Base-by-base conservation (phyloP, 1,284 basidiomycete species). In the Trichosporon ovoides region DNA sequence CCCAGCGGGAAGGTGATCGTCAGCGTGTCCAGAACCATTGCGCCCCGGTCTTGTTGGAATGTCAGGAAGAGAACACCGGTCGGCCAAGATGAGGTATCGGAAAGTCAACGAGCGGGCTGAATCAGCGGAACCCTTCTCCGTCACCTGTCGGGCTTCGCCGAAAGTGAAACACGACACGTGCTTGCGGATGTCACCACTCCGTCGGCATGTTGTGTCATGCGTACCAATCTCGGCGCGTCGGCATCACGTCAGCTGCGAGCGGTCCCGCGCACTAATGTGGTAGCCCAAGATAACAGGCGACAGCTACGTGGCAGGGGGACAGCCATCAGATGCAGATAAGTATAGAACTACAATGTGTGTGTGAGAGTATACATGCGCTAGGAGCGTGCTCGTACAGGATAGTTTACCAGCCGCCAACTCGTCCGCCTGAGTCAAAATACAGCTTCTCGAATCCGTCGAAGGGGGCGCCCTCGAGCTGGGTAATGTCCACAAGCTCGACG, bases 391-490 rank as follows among this genome's bases (percentile, higher is more conserved):
- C 16, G 18, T 35, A 5, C n/a, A n/a, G n/a, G n/a, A n/a, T n/a
- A n/a, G 11, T 19, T 38, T 58, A 70, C 77, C 77, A 78, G 0
- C 77, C 77, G 6, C 76, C 76, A 4, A 72, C 66, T 19, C 65
- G 59, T 0, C 76, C 75, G 3, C 76, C 76, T 31, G 68, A 63
- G 12, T 73, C 69, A 31, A 64, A 73, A 59, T 69, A 77, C 13
- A 60, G 43, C 14, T 69, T 66, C 55, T 77, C 75, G 40, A 77
- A 77, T 4, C 73, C 74, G 2, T 69, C 67, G 57, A 75, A 68
- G 20, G 67, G 65, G 9, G 59, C 38, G 7, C 70, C 70, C 34
- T 71, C 70, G 9, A 73, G 56, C 20, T 72, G 67, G 0, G 54
- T 56, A 38, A 73, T 60, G 2, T 50, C 33, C 19, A 67, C 52